A percentile compares a stretch with the other conserved stretches of the same genome.
Evolutionary conservation across 108 stramenopile genomes (phyloP).

Genomic region (Nitzschia putrida): DNA sequence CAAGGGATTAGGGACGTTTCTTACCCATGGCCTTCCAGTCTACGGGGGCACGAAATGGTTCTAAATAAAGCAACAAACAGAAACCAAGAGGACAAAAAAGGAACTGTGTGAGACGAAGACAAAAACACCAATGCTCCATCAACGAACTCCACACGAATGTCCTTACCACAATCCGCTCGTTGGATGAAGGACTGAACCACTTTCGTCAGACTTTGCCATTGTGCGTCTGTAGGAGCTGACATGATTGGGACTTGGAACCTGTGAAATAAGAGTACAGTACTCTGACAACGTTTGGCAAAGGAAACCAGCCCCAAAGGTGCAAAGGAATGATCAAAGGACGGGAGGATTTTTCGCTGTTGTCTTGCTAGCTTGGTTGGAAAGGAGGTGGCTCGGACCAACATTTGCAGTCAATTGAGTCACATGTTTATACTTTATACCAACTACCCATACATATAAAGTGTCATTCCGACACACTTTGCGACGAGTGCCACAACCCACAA

Average conservation of each 20-base stretch:
- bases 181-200: constrained; percentile 64
- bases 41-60: constrained; percentile 95
- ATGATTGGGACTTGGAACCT: not conserved
- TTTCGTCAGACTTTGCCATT: constrained; percentile 69
- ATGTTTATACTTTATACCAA: too few relatives aligned
- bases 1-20: not conserved
- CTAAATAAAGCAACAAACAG: constrained; percentile 27
- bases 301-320: too few relatives aligned
- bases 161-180: constrained; percentile 75
- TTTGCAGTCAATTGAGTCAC: too few relatives aligned
- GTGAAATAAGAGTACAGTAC: too few relatives aligned
- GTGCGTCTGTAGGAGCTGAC: constrained; percentile 37
- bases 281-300: too few relatives aligned
- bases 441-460: too few relatives aligned
- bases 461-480: too few relatives aligned
- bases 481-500: too few relatives aligned
- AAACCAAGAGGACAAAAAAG: not conserved
- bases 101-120: not conserved
- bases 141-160: not conserved
- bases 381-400: too few relatives aligned
- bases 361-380: too few relatives aligned
- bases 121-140: not conserved
- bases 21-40: constrained; percentile 90
- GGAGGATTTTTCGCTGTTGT: too few relatives aligned
- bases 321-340: too few relatives aligned